Evolutionary conservation across 768 basidiomycete genomes (phyloP).

Genomic region (Pisolithus orientalis): DNA sequence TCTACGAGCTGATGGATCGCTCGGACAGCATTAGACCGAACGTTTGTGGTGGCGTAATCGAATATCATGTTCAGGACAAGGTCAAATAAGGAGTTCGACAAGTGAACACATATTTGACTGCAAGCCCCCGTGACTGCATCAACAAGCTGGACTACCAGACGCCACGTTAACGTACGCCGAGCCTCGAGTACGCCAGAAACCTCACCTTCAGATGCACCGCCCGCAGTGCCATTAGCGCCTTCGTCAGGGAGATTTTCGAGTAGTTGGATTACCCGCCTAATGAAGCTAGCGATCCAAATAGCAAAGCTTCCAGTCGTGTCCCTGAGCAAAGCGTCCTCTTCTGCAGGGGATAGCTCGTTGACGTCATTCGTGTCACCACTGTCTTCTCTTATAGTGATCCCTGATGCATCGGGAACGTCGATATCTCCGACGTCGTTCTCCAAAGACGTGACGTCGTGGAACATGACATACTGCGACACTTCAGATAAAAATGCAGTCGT

Average conservation of each 20-base stretch:
- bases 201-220: conserved; percentile 63
- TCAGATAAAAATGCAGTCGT: conserved; percentile 67
- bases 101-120: conserved; percentile 70
- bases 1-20: conserved; percentile 86
- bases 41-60: conserved; percentile 85
- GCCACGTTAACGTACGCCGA: conserved; percentile 72
- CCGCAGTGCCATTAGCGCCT: conserved; percentile 81
- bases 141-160: conserved; percentile 55
- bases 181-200: conserved; percentile 57
- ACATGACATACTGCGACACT: conserved; percentile 51
- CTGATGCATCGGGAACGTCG: conserved; percentile 46
- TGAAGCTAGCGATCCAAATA: conserved; percentile 76
- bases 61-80: conserved; percentile 78
- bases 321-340: conserved; percentile 67
- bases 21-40: conserved; percentile 85
- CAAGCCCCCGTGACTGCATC: conserved; percentile 73
- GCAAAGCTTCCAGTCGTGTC: conserved; percentile 71
- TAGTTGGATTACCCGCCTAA: conserved; percentile 71
- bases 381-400: conserved; percentile 15
- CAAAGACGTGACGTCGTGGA: conserved; percentile 48
- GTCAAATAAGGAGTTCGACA: conserved; percentile 63
- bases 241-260: conserved; percentile 95
- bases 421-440: conserved; percentile 41
- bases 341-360: conserved; percentile 40
- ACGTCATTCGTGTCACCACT: background rate